These are phyloP conservation scores for Talaromyces proteolyticus DNA, from an alignment of 495 filamentous ascomycete genomes.

Conservation along the genomic window DNA sequence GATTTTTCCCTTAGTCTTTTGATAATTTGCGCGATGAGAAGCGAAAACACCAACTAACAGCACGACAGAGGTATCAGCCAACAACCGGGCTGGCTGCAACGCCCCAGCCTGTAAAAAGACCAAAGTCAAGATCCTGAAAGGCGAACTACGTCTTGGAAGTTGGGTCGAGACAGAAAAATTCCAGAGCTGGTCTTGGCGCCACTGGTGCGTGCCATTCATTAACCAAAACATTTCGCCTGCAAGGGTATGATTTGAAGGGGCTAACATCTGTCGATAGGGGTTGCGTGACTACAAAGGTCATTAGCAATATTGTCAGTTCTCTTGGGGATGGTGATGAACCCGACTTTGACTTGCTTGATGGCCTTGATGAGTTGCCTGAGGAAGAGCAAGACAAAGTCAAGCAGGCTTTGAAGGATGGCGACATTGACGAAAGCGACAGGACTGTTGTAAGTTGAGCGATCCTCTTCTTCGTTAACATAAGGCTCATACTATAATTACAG, in stretches of 20 bases:
- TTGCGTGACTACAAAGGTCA: slow-evolving; percentile 63
- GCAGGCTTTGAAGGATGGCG: slow-evolving; percentile 58
- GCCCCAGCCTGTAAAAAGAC: slow-evolving; percentile 60
- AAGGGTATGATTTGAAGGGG: background rate
- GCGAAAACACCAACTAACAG: slow-evolving; percentile 10
- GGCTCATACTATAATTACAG: slow-evolving; percentile 18
- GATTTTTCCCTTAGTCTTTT: background rate
- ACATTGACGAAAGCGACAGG: slow-evolving; percentile 61
- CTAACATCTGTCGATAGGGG: slow-evolving; percentile 48
- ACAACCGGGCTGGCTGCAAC: slow-evolving; percentile 60
- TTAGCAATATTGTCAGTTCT: slow-evolving; percentile 47
- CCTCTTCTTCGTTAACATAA: slow-evolving; percentile 16
- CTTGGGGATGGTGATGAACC: slow-evolving; percentile 26
- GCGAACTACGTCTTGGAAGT: slow-evolving; percentile 62
- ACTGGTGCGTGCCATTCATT: slow-evolving; percentile 53
- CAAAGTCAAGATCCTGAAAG: slow-evolving; percentile 67
- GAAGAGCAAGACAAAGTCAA: slow-evolving; percentile 58
- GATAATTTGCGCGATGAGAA: background rate
- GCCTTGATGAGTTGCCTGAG: slow-evolving; percentile 62
- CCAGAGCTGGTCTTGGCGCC: slow-evolving; percentile 60
- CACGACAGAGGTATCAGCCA: slow-evolving; percentile 51
- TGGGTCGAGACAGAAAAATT: slow-evolving; percentile 50
- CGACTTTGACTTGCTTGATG: slow-evolving; percentile 49
- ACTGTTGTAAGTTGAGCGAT: slow-evolving; percentile 2
- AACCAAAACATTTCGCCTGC: slow-evolving; percentile 7